phyloP scores from a whole-genome alignment of 306 rosid genomes.

The Corylus americana region DNA sequence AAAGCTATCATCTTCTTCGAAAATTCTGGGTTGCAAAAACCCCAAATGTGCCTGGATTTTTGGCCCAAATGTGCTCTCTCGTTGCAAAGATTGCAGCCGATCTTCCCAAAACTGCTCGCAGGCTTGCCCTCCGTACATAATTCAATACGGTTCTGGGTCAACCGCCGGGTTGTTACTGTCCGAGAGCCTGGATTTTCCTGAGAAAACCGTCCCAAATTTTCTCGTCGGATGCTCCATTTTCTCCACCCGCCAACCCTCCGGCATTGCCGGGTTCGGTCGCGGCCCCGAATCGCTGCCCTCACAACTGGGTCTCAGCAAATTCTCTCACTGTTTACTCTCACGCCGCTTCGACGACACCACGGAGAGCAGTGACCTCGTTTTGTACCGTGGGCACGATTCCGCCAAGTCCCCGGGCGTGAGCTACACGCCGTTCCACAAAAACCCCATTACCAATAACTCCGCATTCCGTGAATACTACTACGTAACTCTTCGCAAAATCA shows the following conservation, averaged over 20 bases:
- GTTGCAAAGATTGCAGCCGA: conserved; percentile 47
- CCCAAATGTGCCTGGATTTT: conserved; percentile 71
- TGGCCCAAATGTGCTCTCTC: conserved; percentile 43
- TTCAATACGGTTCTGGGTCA: conserved; percentile 76
- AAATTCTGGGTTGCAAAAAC: conserved; percentile 61
- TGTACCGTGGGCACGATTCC: conserved; percentile 42
- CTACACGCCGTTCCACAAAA: conserved; percentile 70
- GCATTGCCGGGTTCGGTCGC: conserved; percentile 93
- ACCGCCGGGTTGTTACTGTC: conserved; percentile 64
- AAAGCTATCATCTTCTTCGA: conserved; percentile 56
- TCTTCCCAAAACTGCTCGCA: conserved; percentile 39
- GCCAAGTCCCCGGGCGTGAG: conserved; percentile 30
- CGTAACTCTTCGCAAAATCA: conserved; percentile 48
- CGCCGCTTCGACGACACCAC: conserved; percentile 66
- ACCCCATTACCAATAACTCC: conserved; percentile 37
- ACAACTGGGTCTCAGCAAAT: conserved; percentile 72
- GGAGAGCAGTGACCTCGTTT: conserved; percentile 58
- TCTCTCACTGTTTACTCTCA: conserved; percentile 75
- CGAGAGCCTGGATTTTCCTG: conserved; percentile 59
- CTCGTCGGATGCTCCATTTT: conserved; percentile 78
- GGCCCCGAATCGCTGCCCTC: conserved; percentile 70
- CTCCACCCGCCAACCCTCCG: conserved; percentile 71
- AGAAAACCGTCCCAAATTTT: conserved; percentile 38
- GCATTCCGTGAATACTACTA: conserved; percentile 67
- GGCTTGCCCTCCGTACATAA: conserved; percentile 57